Conservation (phyloP, 345 rosid species). For the Raphanus sativus region DNA sequence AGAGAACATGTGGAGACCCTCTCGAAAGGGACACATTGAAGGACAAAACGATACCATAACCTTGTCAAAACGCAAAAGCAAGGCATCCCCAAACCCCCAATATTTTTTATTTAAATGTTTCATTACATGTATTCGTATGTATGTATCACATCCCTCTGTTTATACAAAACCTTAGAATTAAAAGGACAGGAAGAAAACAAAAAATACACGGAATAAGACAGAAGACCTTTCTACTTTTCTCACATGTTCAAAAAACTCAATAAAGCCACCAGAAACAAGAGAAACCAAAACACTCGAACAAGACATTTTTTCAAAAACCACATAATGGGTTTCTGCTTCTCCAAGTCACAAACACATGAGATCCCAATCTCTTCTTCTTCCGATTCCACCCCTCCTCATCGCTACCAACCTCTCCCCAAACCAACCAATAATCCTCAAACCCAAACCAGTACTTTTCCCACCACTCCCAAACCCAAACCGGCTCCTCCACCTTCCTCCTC, state of each 20-base stretch:
- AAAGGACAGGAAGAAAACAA: not conserved
- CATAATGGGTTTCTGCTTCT: conserved; percentile 55
- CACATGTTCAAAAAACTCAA: conserved; percentile 17
- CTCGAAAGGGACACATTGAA: conserved; percentile 8
- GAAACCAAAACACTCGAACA: conserved; percentile 15
- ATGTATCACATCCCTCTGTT: not conserved
- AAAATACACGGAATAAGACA: conserved; percentile 26
- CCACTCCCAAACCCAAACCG: conserved; percentile 20
- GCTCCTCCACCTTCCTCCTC: conserved; percentile 16
- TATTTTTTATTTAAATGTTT: not conserved
- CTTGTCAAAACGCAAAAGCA: conserved; percentile 36
- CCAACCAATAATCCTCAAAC: conserved; percentile 20
- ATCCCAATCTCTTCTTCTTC: conserved; percentile 62
- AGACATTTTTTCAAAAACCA: conserved; percentile 8
- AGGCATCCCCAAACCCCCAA: conserved; percentile 26
- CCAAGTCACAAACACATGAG: conserved; percentile 44
- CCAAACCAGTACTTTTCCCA: not conserved
- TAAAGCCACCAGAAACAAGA: conserved; percentile 7
- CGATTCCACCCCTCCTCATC: conserved; percentile 47
- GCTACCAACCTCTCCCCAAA: conserved; percentile 55
- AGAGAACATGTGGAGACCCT: conserved; percentile 21
- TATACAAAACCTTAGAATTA: not conserved
- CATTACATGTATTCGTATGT: not conserved
- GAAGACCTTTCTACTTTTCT: conserved; percentile 23
- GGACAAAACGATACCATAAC: conserved; percentile 26